These are phyloP conservation scores for Purshia tridentata DNA, from an alignment of 306 rosid species.

Conservation along the genomic window DNA sequence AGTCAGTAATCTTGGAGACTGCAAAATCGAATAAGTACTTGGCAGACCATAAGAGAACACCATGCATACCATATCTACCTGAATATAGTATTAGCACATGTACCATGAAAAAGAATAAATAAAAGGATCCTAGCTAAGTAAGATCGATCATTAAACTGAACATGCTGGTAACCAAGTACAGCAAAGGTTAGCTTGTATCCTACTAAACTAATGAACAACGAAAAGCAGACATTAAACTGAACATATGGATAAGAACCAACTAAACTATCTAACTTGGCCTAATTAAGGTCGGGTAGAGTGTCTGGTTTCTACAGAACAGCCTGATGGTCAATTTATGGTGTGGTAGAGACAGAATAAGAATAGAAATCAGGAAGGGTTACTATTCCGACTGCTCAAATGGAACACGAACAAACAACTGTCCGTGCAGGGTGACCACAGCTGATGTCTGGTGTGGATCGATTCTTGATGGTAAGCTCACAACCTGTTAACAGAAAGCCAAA, in stretches of 20 bases:
- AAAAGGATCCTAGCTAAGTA: neutral
- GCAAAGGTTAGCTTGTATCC: conserved; percentile 7
- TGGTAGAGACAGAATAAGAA: neutral
- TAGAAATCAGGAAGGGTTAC: conserved; percentile 18
- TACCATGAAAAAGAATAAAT: neutral
- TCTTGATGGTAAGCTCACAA: conserved; percentile 81
- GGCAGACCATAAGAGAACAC: neutral
- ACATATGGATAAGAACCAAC: conserved; percentile 5
- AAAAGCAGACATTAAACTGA: neutral
- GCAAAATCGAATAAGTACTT: too few relatives aligned
- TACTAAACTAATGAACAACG: neutral
- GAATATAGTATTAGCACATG: neutral
- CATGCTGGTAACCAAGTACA: conserved; percentile 12
- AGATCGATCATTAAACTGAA: neutral
- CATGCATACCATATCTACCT: neutral
- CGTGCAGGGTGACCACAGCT: conserved; percentile 95
- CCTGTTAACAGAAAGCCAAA: conserved; percentile 44
- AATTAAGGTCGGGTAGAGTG: neutral
- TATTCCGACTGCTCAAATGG: conserved; percentile 83
- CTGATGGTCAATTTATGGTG: conserved; percentile 3
- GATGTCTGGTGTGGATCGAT: conserved; percentile 98
- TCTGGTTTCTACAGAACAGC: conserved; percentile 12
- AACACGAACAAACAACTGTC: conserved; percentile 91
- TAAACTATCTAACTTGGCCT: conserved; percentile 3
- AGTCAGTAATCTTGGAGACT: too few relatives aligned